Conservation (phyloP, 768 basidiomycete species). For the Coprinopsis sp. region DNA sequence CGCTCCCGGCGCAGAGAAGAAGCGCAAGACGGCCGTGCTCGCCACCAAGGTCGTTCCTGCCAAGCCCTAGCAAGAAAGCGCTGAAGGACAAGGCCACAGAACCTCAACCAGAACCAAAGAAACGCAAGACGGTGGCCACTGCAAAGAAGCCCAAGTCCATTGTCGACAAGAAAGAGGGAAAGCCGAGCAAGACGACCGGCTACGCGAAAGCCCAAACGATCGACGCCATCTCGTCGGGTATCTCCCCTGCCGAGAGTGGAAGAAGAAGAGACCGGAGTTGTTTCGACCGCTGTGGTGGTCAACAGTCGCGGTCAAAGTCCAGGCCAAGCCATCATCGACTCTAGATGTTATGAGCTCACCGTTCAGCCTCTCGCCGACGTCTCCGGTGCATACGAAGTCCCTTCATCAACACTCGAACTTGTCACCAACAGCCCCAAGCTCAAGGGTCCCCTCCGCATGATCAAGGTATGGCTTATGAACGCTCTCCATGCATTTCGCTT, state of each 20-base stretch:
- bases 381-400: slow-evolving; percentile 57
- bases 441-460: slow-evolving; percentile 17
- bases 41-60: slow-evolving; percentile 45
- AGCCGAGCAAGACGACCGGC: slow-evolving; percentile 29
- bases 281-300: no score
- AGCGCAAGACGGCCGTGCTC: slow-evolving; percentile 60
- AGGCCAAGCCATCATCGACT: slow-evolving; percentile 55
- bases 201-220: slow-evolving; percentile 20
- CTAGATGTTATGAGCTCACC: slow-evolving; percentile 77
- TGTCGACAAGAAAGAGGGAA: slow-evolving; percentile 34
- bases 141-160: slow-evolving; percentile 19
- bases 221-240: slow-evolving; percentile 36
- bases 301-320: slow-evolving; percentile 21
- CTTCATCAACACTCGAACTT: slow-evolving; percentile 13
- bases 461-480: slow-evolving; percentile 38
- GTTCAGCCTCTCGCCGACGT: slow-evolving; percentile 77
- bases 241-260: slow-evolving; percentile 61
- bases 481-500: slow-evolving; percentile 9
- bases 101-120: slow-evolving; percentile 49
- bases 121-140: slow-evolving; percentile 47
- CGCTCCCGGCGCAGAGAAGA: slow-evolving; percentile 41
- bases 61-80: slow-evolving; percentile 36
- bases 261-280: slow-evolving; percentile 38
- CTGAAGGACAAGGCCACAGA: slow-evolving; percentile 36
- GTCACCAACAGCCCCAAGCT: slow-evolving; percentile 33